Evolutionary conservation across 2,329 filamentous ascomycete species (phyloP).

Genomic region (Chrysoporthe cubensis): DNA sequence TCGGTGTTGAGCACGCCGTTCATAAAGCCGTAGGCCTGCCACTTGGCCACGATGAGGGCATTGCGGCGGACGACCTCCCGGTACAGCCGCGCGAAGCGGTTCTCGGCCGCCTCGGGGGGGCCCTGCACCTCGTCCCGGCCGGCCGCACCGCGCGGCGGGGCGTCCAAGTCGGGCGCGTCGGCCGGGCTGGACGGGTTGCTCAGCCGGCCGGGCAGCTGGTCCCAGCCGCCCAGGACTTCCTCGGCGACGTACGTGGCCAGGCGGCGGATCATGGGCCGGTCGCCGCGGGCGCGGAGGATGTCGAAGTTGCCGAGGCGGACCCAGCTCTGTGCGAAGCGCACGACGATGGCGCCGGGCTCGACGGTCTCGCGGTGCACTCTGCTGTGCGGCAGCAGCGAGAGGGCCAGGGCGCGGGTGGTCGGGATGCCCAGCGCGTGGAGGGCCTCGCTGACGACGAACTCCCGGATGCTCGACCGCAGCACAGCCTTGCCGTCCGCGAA

Average conservation of each 20-base stretch:
- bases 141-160: slow-evolving; percentile 54
- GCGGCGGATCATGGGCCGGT: slow-evolving; percentile 72
- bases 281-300: slow-evolving; percentile 79
- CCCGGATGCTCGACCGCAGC: slow-evolving; percentile 86
- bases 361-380: slow-evolving; percentile 71
- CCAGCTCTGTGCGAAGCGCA: slow-evolving; percentile 90
- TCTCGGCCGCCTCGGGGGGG: slow-evolving; percentile 70
- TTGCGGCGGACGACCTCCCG: slow-evolving; percentile 86
- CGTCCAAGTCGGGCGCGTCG: slow-evolving; percentile 43
- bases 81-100: slow-evolving; percentile 85
- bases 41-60: slow-evolving; percentile 83
- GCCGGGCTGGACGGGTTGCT: slow-evolving; percentile 54
- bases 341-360: slow-evolving; percentile 91
- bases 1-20: slow-evolving; percentile 98
- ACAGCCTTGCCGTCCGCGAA: slow-evolving; percentile 97
- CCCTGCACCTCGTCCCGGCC: slow-evolving; percentile 67
- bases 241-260: slow-evolving; percentile 85
- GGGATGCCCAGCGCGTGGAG: slow-evolving; percentile 86
- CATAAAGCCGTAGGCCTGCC: slow-evolving; percentile 99
- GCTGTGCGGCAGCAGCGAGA: slow-evolving; percentile 75
- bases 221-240: slow-evolving; percentile 87
- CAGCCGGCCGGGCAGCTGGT: slow-evolving; percentile 70
- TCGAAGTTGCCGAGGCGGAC: slow-evolving; percentile 95
- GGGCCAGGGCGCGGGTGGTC: slow-evolving; percentile 80
- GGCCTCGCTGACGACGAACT: slow-evolving; percentile 90